Evolutionary conservation across 495 filamentous ascomycete genomes (phyloP), one percentile per base, ranked within the genome.

Genomic region (Xeromyces bisporus): DNA sequence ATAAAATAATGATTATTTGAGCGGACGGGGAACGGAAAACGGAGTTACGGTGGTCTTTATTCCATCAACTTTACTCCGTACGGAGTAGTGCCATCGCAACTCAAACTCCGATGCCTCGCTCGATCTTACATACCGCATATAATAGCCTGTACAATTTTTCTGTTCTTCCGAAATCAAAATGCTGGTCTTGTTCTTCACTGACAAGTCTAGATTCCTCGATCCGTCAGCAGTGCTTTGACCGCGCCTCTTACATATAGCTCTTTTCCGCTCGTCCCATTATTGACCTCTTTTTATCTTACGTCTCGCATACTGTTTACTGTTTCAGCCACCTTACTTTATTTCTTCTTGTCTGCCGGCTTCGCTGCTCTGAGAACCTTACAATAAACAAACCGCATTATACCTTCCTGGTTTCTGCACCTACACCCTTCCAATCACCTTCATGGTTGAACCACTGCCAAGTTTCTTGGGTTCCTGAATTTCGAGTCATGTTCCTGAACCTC

Each of bases 401-500:
- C 9, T 21, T 9, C 20, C 20, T 21, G 4, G 20, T 21, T 21
- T 21, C 5, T 5, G 4, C 9, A 21, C 9, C 9, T 9, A 4
- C 4, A 21, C 20, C 20, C 20, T 5, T 9, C 4, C 5, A 21
- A 21, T 21, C 20, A 21, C 9, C 20, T 4, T 5, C 20, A 4
- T 21, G 9, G 20, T 21, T 21, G 20, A 9, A 21, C 9, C 9
- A 21, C 20, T 9, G 9, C 20, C 25, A 3, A n/a, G 25, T 4
- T 26, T 5, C n/a, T 26, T 28, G 2, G 8, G 26, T 7, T 15
- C 15, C 7, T 15, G 42, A 42, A 34, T 39, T 36, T 39, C 33
- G 41, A 33, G 53, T 38, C 47, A 64, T 62, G 59, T 42, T 60
- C 32, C 47, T 62, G 34, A 62, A 57, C 43, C 55, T 68, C 42